Base-by-base conservation (phyloP, 2,329 filamentous ascomycete species). In the Alternaria angustiovoidea region DNA sequence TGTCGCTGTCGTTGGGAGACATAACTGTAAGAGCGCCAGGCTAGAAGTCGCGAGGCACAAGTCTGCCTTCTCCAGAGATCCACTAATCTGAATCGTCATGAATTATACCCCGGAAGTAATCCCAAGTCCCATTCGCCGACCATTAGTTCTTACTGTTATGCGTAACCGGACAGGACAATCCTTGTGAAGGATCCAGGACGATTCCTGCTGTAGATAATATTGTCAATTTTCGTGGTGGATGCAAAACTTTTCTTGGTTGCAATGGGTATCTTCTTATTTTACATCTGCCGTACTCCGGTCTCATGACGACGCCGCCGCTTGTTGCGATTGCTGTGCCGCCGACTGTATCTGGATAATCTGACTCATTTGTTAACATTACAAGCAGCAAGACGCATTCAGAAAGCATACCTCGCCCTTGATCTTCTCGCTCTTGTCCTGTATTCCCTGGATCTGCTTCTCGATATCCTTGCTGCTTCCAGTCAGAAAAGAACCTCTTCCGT, bases 341-440 rank as follows among this genome's bases (percentile, higher is more conserved):
- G 62, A 51, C 47, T 75, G 72, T 39, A 72, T 68, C 46, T 73
- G 71, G 8, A 75, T 72, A 43, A 75, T 75, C 72, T 75, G 22
- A 4, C n/a, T 41, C 16, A 8, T n/a, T 9, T 6, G 22, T 68
- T 51, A 68, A 55, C 20, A 14, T 24, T 14, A 24, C 38, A 39
- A 12, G 41, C 14, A 34, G n/a, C 8, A 12, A 12, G 32, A 34
- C 20, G 38, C 5, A 12, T 41, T 24, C n/a, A 16, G 44, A 30
- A 28, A 26, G 46, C 59, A 61, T 76, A 90, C 87, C 81, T 91
- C 87, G 65, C 85, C 81, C 74, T 89, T 89, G 75, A 88, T 86
- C 62, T 83, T 84, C 71, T 92, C 88, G 61, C 86, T 87, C 77
- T 87, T 87, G 26, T 86, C 84, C 69, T 91, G 85, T 51, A 88